Conservation (phyloP, 441 rosid species). For the Erodium moschatum region DNA sequence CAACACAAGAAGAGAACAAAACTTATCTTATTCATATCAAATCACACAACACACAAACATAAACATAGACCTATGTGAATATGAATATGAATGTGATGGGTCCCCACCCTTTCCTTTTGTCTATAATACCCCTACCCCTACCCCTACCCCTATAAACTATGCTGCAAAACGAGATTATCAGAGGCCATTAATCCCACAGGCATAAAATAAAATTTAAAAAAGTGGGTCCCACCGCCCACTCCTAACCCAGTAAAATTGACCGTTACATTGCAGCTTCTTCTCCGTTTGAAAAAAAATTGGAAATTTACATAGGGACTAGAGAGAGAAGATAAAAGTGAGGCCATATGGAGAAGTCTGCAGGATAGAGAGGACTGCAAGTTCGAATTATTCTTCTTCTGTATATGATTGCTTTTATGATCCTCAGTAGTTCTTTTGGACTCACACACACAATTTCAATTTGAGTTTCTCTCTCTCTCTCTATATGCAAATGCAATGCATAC, state of each 20-base stretch:
- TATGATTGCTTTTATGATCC: conserved; percentile 38
- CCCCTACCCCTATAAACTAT: not conserved
- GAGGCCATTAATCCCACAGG: not conserved
- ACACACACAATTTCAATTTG: not conserved
- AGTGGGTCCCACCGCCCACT: not conserved
- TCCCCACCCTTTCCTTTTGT: not conserved
- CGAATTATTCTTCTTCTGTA: conserved; percentile 68
- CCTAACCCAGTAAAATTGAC: not conserved
- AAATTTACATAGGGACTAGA: not conserved
- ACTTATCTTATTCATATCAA: not conserved
- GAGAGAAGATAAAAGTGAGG: conserved; percentile 17
- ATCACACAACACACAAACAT: conserved; percentile 3
- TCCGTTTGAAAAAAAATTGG: not conserved
- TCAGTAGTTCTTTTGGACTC: conserved; percentile 27
- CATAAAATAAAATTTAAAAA: no score
- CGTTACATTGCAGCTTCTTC: not conserved
- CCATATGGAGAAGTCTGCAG: conserved; percentile 43
- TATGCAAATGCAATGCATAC: no score
- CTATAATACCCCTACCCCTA: not conserved
- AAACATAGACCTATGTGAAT: not conserved
- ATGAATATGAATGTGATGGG: not conserved
- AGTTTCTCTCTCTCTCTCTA: conserved; percentile 2
- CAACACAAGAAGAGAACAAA: conserved; percentile 6
- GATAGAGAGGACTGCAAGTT: conserved; percentile 49
- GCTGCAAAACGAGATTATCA: not conserved